Evolutionary conservation across 495 filamentous ascomycete genomes (phyloP), one percentile per base, ranked within the genome.

Genomic region (Saxispiralis lemnorum): DNA sequence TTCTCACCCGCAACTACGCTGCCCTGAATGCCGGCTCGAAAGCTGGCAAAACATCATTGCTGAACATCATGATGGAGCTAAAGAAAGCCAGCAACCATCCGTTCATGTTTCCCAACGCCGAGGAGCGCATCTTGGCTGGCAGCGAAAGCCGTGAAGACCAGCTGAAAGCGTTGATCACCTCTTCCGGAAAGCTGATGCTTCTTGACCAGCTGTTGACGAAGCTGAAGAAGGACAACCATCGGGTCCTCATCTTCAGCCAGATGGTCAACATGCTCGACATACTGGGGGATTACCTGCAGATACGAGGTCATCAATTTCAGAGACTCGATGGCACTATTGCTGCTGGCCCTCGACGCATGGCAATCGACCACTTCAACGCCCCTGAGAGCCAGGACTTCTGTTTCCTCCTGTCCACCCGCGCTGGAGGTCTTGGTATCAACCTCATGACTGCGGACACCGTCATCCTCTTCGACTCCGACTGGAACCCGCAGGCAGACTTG

Each of bases 261-360:
- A 96, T 99, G 92, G 89, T 99, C 30, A 89, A 85, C 59, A 95
- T 99, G 76, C 75, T 99, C 4, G 86, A 99, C 52, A 85, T 99
- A 43, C 68, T 99, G 0, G 80, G 81, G 34, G 86, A 96, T 49
- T 99, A 99, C 59, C 70, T 96, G 47, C 75, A 83, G 39, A 71
- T 83, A 30, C 83, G 89, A 30, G 83, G 84, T 12, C 86, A 95
- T 59, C 73, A 83, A 38, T 94, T 85, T 56, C 89, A 99, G 59
- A 72, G 89, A 9, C 73, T 99, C 4, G 89, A 99, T 56, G 89
- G 89, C 47, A 99, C 89, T 2, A 93, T 96, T 48, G 74, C 85
- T 31, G 78, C 92, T 13, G 74, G 72, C 1, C 70, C 84, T 44
- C 78, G 89, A 55, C 80, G 83, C 18, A 71, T 88, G 56, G 88